Evolutionary conservation across 345 rosid species (phyloP).

Genomic region (Arabis alpina): DNA sequence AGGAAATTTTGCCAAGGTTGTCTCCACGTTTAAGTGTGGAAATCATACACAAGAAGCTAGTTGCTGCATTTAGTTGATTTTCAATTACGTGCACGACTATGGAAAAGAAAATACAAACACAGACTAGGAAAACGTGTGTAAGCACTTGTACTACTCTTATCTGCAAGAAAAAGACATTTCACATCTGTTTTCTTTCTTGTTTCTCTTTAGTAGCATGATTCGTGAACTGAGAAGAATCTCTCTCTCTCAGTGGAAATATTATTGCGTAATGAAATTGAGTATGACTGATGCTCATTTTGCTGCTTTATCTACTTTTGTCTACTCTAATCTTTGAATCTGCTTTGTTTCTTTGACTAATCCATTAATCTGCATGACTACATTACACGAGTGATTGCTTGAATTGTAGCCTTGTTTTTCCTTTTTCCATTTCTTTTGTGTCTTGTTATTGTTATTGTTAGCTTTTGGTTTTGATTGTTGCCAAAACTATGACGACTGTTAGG

Average conservation of each 20-base stretch:
- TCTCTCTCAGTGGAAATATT: constrained; percentile 4
- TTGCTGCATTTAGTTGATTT: constrained; percentile 58
- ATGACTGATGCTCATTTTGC: constrained; percentile 23
- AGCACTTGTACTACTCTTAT: constrained; percentile 9
- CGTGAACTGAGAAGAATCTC: not conserved
- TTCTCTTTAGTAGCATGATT: constrained; percentile 15
- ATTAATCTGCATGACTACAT: constrained; percentile 33
- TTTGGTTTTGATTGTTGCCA: constrained; percentile 36
- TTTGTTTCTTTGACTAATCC: constrained; percentile 46
- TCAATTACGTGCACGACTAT: constrained; percentile 28
- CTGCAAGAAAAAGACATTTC: constrained; percentile 35
- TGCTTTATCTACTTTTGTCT: constrained; percentile 22
- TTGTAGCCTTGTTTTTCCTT: constrained; percentile 18
- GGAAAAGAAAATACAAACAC: not conserved
- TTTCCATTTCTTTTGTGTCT: constrained; percentile 26
- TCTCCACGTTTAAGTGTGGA: constrained; percentile 78
- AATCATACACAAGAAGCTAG: constrained; percentile 75
- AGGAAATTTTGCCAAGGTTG: constrained; percentile 61
- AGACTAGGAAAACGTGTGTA: constrained; percentile 1
- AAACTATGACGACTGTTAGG: constrained; percentile 23
- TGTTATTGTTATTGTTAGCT: constrained; percentile 39
- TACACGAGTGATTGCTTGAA: constrained; percentile 29
- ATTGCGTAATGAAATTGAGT: constrained; percentile 22
- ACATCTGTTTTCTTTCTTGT: constrained; percentile 9
- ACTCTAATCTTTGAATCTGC: constrained; percentile 20